Evolutionary conservation across 73 alveolate species (phyloP), one percentile per base, ranked within the genome.

Genomic region (Tetrahymena borealis): DNA sequence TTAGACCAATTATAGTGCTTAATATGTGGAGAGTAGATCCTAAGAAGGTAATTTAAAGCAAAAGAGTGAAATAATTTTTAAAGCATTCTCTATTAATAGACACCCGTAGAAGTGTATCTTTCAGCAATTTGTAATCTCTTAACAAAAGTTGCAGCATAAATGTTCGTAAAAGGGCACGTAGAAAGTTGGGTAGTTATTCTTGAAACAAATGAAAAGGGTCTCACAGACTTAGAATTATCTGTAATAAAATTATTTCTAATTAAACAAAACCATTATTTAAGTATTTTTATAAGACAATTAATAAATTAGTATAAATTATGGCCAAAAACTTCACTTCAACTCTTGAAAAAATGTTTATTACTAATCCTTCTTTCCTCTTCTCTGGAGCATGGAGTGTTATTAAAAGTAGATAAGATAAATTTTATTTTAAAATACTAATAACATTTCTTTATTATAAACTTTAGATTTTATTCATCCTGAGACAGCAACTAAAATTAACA

Each of bases 401-500:
- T 15, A 92, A 93, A 85, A 93, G 95, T 93, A 93, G 20, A 33
- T 79, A 4, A 36, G n/a, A n/a, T n/a, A n/a, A n/a, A n/a, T n/a
- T n/a, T 24, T 79, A n/a, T 37, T 79, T 79, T 85, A 15, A 8
- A 37, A 0, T 10, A 38, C 16, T 0, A 42, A n/a, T 18, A 60
- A 60, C 28, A 24, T 3, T 24, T 18, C 5, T 35, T 24, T 24
- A 40, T 15, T 15, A 40, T 40, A 40, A 8, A 40, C 10, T 15
- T 60, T 60, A 93, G 95, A 85, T 40, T 40, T 93, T 15, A 93
- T 93, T 16, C 95, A 93, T 32, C 95, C 95, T 28, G 95, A 93
- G 78, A 93, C 95, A 33, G 92, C 95, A 11, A 37, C 90, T 15
- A 93, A 93, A 93, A 93, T 93, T 13, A 85, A 85, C 32, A 79